A percentile compares a stretch with the other conserved stretches of the same genome.
These are phyloP conservation scores for Solanum pennellii DNA, from an alignment of 257 asterid species.

Conservation along the genomic window DNA sequence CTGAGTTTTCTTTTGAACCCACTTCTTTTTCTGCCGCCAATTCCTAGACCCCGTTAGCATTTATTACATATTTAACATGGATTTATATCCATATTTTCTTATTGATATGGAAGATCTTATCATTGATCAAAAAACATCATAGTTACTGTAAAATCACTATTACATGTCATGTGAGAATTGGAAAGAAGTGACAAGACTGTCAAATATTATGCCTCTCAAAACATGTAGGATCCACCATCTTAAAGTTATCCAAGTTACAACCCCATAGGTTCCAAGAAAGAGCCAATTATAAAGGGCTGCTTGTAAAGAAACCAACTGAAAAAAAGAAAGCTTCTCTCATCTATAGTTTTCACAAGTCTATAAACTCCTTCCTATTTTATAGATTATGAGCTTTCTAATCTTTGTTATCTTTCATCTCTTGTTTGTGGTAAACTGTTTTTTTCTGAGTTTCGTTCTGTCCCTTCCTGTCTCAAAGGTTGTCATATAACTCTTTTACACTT, in stretches of 20 bases:
- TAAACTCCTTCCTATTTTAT: background rate
- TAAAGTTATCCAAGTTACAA: background rate
- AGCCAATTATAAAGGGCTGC: background rate
- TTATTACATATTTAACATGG: slow-evolving; percentile 19
- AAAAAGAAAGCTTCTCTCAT: background rate
- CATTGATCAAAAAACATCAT: background rate
- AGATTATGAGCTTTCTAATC: background rate
- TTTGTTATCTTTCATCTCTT: background rate
- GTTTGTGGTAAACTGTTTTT: background rate
- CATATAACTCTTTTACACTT: background rate
- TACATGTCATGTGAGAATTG: background rate
- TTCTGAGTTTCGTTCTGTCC: background rate
- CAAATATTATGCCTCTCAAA: background rate
- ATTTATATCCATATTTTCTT: slow-evolving; percentile 8
- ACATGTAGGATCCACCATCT: slow-evolving; percentile 19
- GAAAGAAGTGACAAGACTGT: background rate
- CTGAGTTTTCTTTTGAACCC: slow-evolving; percentile 33
- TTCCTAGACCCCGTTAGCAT: background rate
- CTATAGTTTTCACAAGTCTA: background rate
- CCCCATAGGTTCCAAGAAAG: background rate
- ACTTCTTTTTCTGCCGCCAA: slow-evolving; percentile 23
- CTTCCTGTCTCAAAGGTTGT: background rate
- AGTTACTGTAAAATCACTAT: background rate
- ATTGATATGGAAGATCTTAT: background rate
- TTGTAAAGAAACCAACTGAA: background rate